A percentile compares a stretch with the other conserved stretches of the same genome.
Conservation (phyloP, 352 stramenopile genomes). For the Globisporangium barbulae region DNA sequence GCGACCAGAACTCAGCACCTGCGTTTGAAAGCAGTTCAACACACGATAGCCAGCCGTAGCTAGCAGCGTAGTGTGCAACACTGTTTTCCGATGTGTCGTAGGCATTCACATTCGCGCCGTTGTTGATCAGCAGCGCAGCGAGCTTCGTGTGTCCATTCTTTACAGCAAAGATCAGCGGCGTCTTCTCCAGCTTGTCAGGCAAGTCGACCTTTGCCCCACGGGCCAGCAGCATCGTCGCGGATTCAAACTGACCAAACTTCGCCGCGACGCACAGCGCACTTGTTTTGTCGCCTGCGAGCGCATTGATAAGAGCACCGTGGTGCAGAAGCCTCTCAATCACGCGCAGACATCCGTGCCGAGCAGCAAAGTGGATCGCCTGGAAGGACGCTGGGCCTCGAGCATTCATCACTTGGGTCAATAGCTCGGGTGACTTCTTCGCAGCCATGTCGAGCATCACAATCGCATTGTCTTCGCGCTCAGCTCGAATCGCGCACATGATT, state of each 20-base stretch:
- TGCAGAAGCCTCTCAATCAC: slow-evolving; percentile 50
- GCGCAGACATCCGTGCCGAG: slow-evolving; percentile 32
- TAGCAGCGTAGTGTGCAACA: slow-evolving; percentile 69
- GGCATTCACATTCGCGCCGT: slow-evolving; percentile 68
- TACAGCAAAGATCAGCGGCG: slow-evolving; percentile 66
- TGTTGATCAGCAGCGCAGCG: slow-evolving; percentile 56
- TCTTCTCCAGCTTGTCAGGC: slow-evolving; percentile 74
- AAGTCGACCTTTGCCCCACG: slow-evolving; percentile 55
- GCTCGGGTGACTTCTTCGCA: slow-evolving; percentile 27
- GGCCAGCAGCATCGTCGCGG: slow-evolving; percentile 41
- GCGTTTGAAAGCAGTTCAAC: slow-evolving; percentile 49
- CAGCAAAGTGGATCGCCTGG: slow-evolving; percentile 64
- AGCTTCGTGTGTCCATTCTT: slow-evolving; percentile 70
- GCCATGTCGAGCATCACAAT: slow-evolving; percentile 57
- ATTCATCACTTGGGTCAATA: slow-evolving; percentile 33
- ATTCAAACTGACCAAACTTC: slow-evolving; percentile 54
- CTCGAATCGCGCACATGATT: slow-evolving; percentile 49
- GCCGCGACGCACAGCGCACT: slow-evolving; percentile 57
- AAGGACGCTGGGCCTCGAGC: slow-evolving; percentile 43
- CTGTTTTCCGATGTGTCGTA: slow-evolving; percentile 81
- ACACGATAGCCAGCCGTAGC: slow-evolving; percentile 74
- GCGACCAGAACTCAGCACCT: slow-evolving; percentile 59
- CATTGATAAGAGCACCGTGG: slow-evolving; percentile 44
- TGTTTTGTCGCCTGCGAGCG: slow-evolving; percentile 36
- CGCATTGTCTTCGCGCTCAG: slow-evolving; percentile 48